Conservation (phyloP, 805 yeast genomes). For the Cyberlindnera amylophila region DNA sequence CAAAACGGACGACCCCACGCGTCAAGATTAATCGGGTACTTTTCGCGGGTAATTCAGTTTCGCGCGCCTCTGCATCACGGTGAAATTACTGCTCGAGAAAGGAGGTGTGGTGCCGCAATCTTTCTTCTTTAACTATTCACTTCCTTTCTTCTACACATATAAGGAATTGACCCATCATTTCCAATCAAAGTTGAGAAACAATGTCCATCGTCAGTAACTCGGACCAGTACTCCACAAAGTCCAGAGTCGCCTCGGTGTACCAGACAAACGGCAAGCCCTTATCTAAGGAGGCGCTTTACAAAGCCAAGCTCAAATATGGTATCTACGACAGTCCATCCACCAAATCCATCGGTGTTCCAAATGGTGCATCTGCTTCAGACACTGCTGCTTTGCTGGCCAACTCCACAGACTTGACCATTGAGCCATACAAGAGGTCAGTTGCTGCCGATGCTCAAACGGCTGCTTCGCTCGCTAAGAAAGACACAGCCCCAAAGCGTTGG, state of each 20-base stretch:
- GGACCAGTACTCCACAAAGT: slow-evolving; percentile 17
- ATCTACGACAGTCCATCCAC: slow-evolving; percentile 49
- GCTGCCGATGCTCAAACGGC: slow-evolving; percentile 68
- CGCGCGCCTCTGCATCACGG: background rate
- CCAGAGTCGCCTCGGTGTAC: slow-evolving; percentile 41
- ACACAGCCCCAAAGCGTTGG: slow-evolving; percentile 47
- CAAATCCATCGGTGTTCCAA: slow-evolving; percentile 54
- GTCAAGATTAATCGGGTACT: slow-evolving; percentile 2
- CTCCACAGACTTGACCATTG: slow-evolving; percentile 57
- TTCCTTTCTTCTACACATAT: too few species aligned
- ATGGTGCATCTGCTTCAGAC: slow-evolving; percentile 55
- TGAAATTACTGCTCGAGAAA: slow-evolving; percentile 5
- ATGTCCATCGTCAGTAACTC: slow-evolving; percentile 25
- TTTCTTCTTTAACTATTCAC: too few species aligned
- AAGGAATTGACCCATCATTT: background rate
- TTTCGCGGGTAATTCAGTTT: slow-evolving; percentile 4
- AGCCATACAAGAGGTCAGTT: slow-evolving; percentile 57
- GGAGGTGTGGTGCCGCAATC: background rate
- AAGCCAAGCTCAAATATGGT: slow-evolving; percentile 69
- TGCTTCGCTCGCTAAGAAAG: slow-evolving; percentile 47
- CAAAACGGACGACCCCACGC: slow-evolving; percentile 5
- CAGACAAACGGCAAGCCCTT: slow-evolving; percentile 69
- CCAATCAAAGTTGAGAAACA: too few species aligned
- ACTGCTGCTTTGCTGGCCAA: slow-evolving; percentile 77
- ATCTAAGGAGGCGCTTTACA: slow-evolving; percentile 70